Base-by-base conservation (phyloP, 2,329 filamentous ascomycete genomes). In the Juglanconis oblonga region DNA sequence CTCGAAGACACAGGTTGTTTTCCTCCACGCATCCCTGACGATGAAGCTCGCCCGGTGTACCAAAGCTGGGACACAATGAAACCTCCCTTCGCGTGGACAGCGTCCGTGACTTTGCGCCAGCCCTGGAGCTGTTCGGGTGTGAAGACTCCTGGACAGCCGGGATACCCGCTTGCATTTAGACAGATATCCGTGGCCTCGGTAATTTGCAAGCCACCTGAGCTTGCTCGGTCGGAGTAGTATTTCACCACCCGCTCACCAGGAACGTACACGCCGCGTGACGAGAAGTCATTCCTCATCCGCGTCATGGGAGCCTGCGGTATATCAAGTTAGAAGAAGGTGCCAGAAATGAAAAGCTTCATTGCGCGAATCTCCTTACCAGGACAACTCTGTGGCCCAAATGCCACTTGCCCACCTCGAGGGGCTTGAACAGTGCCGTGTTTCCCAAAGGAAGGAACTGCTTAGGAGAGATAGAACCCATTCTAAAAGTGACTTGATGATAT, bases 51-150 rank as follows among this genome's bases (percentile, higher is more conserved):
- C 0, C 73, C 73, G 0, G 72, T 69, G 36, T 74, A 69, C 73
- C 73, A 88, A 0, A 88, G 74, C 68, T 88, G 86, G 5, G 79
- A 70, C 68, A 80, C 86, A 57, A 87, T 84, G 66, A 77, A 80
- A 38, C 76, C 79, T 11, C 82, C 82, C 65, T 86, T 84, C 24
- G 75, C 75, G 69, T 88, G 86, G 1, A 88, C 84, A 2, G 79
- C 81, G 54, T 83, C 77, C 0, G 82, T 84, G 36, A 88, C 73
- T 57, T 78, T 75, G 14, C 79, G 82, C 62, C 70, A 72, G 1
- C 64, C 70, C n/a, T 65, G 58, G 3, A 73, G 59, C 61, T 73
- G 71, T 2, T 65, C 64, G 36, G 65, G 58, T 38, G 67, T 68
- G 56, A 71, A 72, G 44, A 72, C 67, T 5, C 71, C 70, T 0